Base-by-base conservation (phyloP, 2,329 filamentous ascomycete genomes). In the Ophiostoma himal-ulmi region DNA sequence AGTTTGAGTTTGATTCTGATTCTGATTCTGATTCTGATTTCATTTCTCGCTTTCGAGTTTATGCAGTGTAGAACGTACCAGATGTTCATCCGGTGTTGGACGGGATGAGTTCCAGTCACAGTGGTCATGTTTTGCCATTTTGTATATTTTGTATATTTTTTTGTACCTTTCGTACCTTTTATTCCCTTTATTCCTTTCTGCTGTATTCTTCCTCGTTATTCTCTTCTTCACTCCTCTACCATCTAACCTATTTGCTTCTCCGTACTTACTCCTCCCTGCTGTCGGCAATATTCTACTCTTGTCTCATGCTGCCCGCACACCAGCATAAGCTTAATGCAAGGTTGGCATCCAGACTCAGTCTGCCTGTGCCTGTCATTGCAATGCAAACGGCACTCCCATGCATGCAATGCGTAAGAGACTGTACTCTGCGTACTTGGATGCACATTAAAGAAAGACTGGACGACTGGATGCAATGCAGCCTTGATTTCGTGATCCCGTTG, bases 401-500 rank as follows among this genome's bases (percentile, higher is more conserved):
- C 30, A 30, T 30, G n/a, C 6, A 26, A 14, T 57, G 52, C 52
- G 30, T 30, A 30, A 30, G 4, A 57, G 52, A 57, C 52, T n/a
- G n/a, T n/a, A 57, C 52, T 57, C 52, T 22, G 20, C n/a, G 17
- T 39, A 39, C 37, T 39, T 7, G 44, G 5, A 62, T 57, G 52
- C 22, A 57, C n/a, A 26, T 8, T 44, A n/a, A 13, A 30, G 26
- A n/a, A n/a, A 48, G 6, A 48, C 17, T 30, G 6, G 52, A 57
- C 1, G 20, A 26, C n/a, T 26, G 52, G 5, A 62, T 62, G 57
- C 57, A 62, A 62, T 62, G 57, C 57, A 62, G 57, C 57, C 57
- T 62, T 62, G 26, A 62, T 62, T 62, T 62, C 57, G 57, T 62
- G 26, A 62, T 62, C 57, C 26, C 57, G 57, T 14, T 62, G 57